Conservation (phyloP, 306 rosid species). For the Luffa aegyptiaca region DNA sequence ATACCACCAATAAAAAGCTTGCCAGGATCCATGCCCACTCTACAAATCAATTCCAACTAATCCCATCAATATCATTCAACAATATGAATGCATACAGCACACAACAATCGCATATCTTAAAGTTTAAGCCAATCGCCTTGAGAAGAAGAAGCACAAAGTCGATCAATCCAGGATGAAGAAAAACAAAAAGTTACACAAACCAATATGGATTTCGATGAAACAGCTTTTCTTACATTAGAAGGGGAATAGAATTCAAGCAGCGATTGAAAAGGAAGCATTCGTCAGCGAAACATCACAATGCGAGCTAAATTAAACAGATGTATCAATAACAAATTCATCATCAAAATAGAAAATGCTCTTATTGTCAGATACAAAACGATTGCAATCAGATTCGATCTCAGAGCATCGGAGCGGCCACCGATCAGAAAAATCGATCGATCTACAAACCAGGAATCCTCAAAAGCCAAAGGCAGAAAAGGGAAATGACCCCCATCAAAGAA, state of each 20-base stretch:
- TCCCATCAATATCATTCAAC: neutral
- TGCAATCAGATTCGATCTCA: conserved; percentile 6
- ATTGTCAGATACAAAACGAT: neutral
- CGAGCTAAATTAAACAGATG: neutral
- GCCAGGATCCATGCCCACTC: conserved; percentile 17
- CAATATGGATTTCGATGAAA: neutral
- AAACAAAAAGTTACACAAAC: neutral
- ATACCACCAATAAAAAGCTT: conserved; percentile 79
- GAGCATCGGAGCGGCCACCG: neutral
- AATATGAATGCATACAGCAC: neutral
- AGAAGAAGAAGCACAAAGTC: neutral
- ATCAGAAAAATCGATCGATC: neutral
- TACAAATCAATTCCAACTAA: conserved; percentile 11
- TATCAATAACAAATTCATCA: neutral
- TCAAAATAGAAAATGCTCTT: conserved; percentile 1
- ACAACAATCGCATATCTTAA: neutral
- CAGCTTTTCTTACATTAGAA: neutral
- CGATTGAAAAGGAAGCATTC: neutral
- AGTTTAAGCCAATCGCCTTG: neutral
- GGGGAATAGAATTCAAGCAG: neutral
- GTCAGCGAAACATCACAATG: neutral
- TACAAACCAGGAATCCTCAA: neutral
- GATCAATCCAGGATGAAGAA: neutral
- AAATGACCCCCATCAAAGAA: neutral
- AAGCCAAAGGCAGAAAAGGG: neutral